Evolutionary conservation across 1,139 yeast genomes (phyloP).

Genomic region (Dujonia santamariae): DNA sequence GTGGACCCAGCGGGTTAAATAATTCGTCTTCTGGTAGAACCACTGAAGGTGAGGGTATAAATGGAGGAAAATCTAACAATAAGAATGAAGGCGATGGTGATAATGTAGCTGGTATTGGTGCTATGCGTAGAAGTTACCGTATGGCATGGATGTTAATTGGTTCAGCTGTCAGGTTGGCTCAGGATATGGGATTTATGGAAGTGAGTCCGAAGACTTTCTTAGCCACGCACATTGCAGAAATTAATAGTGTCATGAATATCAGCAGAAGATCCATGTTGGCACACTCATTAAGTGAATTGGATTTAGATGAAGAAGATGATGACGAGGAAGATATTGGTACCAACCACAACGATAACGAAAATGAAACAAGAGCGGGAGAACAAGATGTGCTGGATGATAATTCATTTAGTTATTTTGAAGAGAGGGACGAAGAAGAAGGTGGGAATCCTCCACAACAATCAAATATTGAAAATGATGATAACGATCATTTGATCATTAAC

Average conservation of each 20-base stretch:
- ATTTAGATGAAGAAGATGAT: constrained; percentile 47
- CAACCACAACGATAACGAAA: constrained; percentile 9
- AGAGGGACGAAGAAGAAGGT: constrained; percentile 18
- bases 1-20: constrained; percentile 9
- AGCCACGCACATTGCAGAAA: constrained; percentile 84
- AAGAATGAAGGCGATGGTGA: constrained; percentile 21
- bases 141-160: constrained; percentile 96
- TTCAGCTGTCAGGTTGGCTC: constrained; percentile 80
- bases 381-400: constrained; percentile 40
- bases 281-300: constrained; percentile 63
- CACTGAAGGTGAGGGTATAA: constrained; percentile 8
- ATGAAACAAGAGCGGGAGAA: neutral
- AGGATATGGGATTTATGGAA: constrained; percentile 80
- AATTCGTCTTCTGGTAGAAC: constrained; percentile 4
- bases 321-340: constrained; percentile 31
- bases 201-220: constrained; percentile 69
- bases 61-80: constrained; percentile 11
- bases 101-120: constrained; percentile 68
- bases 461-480: constrained; percentile 18
- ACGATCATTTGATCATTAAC: constrained; percentile 29
- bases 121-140: constrained; percentile 81
- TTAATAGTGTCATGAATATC: constrained; percentile 68
- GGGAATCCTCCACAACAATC: neutral
- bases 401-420: constrained; percentile 25
- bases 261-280: constrained; percentile 68